Evolutionary conservation across 2,329 filamentous ascomycete genomes (phyloP).

Genomic region (Neopestalotiopsis rosae): DNA sequence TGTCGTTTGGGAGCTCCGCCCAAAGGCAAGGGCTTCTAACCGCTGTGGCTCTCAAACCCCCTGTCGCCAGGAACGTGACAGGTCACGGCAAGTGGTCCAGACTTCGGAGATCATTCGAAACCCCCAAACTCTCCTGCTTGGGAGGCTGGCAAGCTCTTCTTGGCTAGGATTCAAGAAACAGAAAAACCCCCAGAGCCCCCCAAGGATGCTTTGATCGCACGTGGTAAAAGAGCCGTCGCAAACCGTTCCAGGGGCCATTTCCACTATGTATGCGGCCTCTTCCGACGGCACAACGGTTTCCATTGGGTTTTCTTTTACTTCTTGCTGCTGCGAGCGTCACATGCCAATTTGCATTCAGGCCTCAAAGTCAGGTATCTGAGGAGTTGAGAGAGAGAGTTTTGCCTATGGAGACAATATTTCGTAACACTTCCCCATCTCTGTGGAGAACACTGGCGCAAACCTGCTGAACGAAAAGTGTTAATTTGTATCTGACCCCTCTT

Average conservation of each 20-base stretch:
- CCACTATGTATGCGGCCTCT: not conserved
- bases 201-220: not conserved
- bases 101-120: not conserved
- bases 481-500: too few relatives aligned
- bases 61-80: slow-evolving; percentile 25
- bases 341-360: not conserved
- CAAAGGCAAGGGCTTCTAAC: not conserved
- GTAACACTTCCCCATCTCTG: not conserved
- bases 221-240: slow-evolving; percentile 1
- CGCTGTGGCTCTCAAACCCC: slow-evolving; percentile 36
- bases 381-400: not conserved
- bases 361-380: not conserved
- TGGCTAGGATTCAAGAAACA: not conserved
- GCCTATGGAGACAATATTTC: not conserved
- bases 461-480: not conserved
- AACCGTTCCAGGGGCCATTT: not conserved
- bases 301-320: not conserved
- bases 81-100: not conserved
- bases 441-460: not conserved
- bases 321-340: not conserved
- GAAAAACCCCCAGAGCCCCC: not conserved
- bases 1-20: not conserved
- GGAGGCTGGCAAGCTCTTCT: not conserved
- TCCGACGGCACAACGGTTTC: not conserved
- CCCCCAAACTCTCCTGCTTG: not conserved